phyloP scores from a whole-genome alignment of 805 yeast genomes.

The Blastobotrys parvus region DNA sequence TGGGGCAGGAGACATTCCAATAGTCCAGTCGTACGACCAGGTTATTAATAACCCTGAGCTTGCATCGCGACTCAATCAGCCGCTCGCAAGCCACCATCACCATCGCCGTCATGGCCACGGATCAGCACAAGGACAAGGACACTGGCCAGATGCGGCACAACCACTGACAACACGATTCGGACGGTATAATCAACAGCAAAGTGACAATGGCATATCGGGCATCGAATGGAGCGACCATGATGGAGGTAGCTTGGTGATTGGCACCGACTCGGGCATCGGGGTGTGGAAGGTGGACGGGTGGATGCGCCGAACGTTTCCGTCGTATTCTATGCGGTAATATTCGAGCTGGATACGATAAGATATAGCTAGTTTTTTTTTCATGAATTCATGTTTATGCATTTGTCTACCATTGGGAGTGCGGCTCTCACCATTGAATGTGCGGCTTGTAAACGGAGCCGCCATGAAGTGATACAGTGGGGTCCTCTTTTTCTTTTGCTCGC shows the following conservation, averaged over 20 bases:
- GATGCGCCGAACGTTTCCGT: slow-evolving; percentile 20
- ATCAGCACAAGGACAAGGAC: not conserved
- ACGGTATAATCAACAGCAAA: slow-evolving; percentile 7
- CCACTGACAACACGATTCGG: not conserved
- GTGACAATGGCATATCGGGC: slow-evolving; percentile 50
- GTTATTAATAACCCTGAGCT: not conserved
- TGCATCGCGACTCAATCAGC: not conserved
- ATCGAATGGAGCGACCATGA: slow-evolving; percentile 47
- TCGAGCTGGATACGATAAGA: too few species aligned
- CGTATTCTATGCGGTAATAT: slow-evolving; percentile 19
- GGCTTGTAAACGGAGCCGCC: too few species aligned
- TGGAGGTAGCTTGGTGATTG: slow-evolving; percentile 50
- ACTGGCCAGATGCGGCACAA: not conserved
- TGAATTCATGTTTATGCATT: too few species aligned
- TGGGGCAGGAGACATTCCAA: not conserved
- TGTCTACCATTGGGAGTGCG: too few species aligned
- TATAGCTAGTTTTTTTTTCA: too few species aligned
- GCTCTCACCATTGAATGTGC: too few species aligned
- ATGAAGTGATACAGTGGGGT: too few species aligned
- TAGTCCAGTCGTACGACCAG: slow-evolving; percentile 1
- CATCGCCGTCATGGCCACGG: slow-evolving; percentile 2
- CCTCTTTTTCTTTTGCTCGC: too few species aligned
- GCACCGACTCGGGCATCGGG: slow-evolving; percentile 58
- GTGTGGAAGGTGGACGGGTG: slow-evolving; percentile 54
- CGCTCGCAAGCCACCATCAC: not conserved